phyloP scores from a whole-genome alignment of 768 basidiomycete genomes.

The Calvatia gigantea region DNA sequence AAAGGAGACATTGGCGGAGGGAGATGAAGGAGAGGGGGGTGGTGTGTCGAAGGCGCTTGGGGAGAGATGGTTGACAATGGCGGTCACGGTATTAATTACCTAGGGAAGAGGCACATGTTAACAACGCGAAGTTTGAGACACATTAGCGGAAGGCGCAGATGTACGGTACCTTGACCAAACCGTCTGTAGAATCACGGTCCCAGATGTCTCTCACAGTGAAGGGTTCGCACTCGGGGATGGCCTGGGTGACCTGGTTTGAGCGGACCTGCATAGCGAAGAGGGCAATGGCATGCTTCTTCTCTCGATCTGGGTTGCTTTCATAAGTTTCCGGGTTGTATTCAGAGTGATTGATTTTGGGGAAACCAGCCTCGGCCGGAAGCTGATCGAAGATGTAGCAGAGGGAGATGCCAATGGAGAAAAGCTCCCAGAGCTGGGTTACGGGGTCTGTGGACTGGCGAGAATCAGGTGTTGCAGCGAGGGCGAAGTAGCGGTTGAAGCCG shows the following conservation, averaged over 20 bases:
- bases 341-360: conserved; percentile 56
- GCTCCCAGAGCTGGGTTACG: conserved; percentile 92
- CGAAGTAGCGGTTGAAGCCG: conserved; percentile 69
- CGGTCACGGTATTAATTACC: conserved; percentile 89
- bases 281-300: conserved; percentile 87
- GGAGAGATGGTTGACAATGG: conserved; percentile 77
- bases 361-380: conserved; percentile 63
- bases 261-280: conserved; percentile 89
- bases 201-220: conserved; percentile 93
- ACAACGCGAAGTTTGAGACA: conserved; percentile 1
- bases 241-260: conserved; percentile 52
- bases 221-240: conserved; percentile 67
- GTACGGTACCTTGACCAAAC: conserved; percentile 86
- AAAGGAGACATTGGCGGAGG: conserved; percentile 54
- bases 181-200: conserved; percentile 88
- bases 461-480: conserved; percentile 51
- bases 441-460: conserved; percentile 84
- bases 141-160: conserved; percentile 6
- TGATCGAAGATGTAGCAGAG: conserved; percentile 97
- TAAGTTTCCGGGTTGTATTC: conserved; percentile 63
- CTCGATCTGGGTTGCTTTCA: conserved; percentile 72
- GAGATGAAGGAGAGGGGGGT: conserved; percentile 54
- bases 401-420: conserved; percentile 88
- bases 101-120: conserved; percentile 25
- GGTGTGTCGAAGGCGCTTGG: conserved; percentile 61